Evolutionary conservation across 176 grass and related monocot genomes (phyloP), one percentile per base, ranked within the genome.

Genomic region (Carex littledalei): DNA sequence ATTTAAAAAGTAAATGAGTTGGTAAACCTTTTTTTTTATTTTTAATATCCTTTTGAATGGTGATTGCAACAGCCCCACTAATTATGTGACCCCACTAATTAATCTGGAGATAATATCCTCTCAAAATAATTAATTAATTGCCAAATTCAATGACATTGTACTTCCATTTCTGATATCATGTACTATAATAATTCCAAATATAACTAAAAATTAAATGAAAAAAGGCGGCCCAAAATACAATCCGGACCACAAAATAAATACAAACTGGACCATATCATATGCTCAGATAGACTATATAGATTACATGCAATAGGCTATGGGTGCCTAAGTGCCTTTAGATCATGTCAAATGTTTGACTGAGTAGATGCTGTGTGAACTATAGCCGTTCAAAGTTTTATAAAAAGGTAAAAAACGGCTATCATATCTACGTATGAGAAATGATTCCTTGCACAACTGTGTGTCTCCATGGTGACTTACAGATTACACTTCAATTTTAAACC

Each of bases 91-190:
- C 45, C 71, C 47, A 76, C 71, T 53, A 76, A 29, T 45, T 45
- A 45, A 71, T 10, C 21, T 29, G 71, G 43, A 76, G n/a, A 54
- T 76, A 16, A 29, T 76, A 53, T 26, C 47, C 13, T 54, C 21
- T 76, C 72, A 76, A 76, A 53, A 76, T 9, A 72, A 47, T 21
- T n/a, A 55, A 78, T 78, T 24, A 52, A 75, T 52, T 75, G 43
- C 9, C 24, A 8, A 78, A 78, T 7, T 57, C 26, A 34, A 56
- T 56, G 50, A 34, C 74, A 78, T 78, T 78, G 52, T 57, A 26
- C 74, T 43, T 72, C 7, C 68, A 72, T 45, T 43, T 43, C n/a
- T 26, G 22, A 78, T 56, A 24, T 56, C 20, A 56, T 55, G 71
- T 76, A 54, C 72, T 22, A 6, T n/a, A 16, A 8, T 53, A 78